These are phyloP conservation scores for Penicillium vulpinum DNA, from an alignment of 2,329 filamentous ascomycete genomes.

Conservation along the genomic window DNA sequence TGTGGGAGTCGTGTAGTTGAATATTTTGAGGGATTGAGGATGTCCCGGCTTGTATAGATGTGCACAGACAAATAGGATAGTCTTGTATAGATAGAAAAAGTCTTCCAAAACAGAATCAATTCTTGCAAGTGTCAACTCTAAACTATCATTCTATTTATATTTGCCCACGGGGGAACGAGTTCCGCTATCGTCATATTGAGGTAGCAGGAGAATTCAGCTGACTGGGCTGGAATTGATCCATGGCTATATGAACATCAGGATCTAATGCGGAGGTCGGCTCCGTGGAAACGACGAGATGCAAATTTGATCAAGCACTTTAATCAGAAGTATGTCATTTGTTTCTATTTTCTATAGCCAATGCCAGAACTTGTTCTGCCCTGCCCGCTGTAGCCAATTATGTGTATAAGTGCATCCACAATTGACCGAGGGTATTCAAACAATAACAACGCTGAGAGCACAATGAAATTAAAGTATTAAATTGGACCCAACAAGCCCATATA, in stretches of 20 bases:
- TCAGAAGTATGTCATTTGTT: conserved; percentile 20
- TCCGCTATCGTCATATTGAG: conserved; percentile 19
- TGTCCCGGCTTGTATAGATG: neutral
- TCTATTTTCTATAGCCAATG: neutral
- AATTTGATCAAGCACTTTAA: neutral
- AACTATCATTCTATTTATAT: neutral
- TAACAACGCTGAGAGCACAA: conserved; percentile 21
- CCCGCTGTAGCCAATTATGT: conserved; percentile 16
- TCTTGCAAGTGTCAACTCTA: neutral
- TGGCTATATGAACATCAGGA: neutral
- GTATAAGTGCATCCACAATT: conserved; percentile 18
- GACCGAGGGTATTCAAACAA: conserved; percentile 16
- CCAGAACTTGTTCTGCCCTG: neutral
- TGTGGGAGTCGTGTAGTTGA: neutral
- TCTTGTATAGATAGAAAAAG: neutral
- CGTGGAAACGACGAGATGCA: neutral
- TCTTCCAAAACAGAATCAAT: neutral
- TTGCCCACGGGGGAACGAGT: neutral
- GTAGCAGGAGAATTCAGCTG: neutral
- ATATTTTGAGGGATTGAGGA: neutral
- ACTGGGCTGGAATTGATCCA: conserved; percentile 9
- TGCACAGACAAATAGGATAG: neutral
- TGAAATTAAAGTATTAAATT: conserved; percentile 35
- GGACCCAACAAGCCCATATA: conserved; percentile 33
- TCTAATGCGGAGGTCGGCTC: conserved; percentile 11